These are phyloP conservation scores for Ceratocystis diversiconidia DNA, from an alignment of 2,329 filamentous ascomycete genomes.

Conservation along the genomic window DNA sequence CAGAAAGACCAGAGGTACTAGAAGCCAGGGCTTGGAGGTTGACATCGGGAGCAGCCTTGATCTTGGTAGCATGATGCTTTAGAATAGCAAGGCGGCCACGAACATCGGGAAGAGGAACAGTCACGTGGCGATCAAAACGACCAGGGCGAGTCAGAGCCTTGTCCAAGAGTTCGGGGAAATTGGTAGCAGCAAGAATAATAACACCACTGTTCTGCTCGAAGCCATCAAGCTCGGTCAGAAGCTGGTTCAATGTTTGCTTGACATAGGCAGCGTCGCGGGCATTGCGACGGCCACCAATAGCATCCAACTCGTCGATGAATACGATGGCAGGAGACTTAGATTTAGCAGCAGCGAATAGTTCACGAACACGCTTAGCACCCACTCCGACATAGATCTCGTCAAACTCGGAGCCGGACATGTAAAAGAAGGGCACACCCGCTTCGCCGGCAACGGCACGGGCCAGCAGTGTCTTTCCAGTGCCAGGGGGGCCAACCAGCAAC, in stretches of 20 bases:
- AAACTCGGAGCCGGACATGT: slow-evolving; percentile 98
- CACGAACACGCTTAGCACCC: slow-evolving; percentile 87
- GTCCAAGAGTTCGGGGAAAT: slow-evolving; percentile 86
- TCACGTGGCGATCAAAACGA: slow-evolving; percentile 86
- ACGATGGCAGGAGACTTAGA: slow-evolving; percentile 82
- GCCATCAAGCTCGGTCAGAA: slow-evolving; percentile 90
- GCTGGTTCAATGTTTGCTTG: slow-evolving; percentile 93
- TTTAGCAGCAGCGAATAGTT: slow-evolving; percentile 74
- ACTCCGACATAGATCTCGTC: slow-evolving; percentile 98
- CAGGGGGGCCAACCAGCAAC: slow-evolving; percentile 83
- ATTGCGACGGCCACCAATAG: slow-evolving; percentile 87
- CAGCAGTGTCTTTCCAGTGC: slow-evolving; percentile 92
- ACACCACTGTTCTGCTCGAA: slow-evolving; percentile 91
- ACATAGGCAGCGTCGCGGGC: slow-evolving; percentile 86
- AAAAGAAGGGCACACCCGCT: slow-evolving; percentile 96
- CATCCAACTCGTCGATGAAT: slow-evolving; percentile 89
- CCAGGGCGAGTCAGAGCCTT: slow-evolving; percentile 89
- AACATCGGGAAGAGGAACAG: slow-evolving; percentile 80
- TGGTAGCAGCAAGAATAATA: slow-evolving; percentile 91
- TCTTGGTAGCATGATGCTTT: slow-evolving; percentile 83
- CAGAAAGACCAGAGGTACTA: slow-evolving; percentile 81
- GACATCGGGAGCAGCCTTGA: slow-evolving; percentile 66
- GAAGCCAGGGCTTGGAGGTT: slow-evolving; percentile 73
- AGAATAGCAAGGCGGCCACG: slow-evolving; percentile 85
- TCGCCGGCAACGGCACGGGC: slow-evolving; percentile 92